Evolutionary conservation across 1,284 basidiomycete genomes (phyloP), one percentile per base, ranked within the genome.

Genomic region (Microbotryum saponariae): DNA sequence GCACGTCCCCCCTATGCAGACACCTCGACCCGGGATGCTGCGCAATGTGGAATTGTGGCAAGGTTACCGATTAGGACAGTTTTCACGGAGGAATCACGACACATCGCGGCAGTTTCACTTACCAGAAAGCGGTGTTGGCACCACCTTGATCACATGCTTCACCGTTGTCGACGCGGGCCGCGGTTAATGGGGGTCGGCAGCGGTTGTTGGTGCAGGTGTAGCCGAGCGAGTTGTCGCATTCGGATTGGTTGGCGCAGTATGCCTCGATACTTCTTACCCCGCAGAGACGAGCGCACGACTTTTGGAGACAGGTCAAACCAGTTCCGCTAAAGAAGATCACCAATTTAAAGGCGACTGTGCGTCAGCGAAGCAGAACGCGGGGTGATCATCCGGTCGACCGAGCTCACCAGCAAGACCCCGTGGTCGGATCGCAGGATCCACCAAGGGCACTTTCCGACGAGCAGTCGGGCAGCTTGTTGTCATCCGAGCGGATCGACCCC

Each of bases 41-140:
- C 6, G 20, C 3, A 21, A 18, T 7, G 10, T 33, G 44, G 16
- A 33, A 18, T 18, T 6, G 44, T 21, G 8, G 20, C 8, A 25
- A 33, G 10, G 7, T 16, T 18, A 23, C 20, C 21, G 12, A 27
- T 50, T 50, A 50, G 48, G 27, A 12, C 48, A 50, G 27, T 27
- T 6, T 31, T 31, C 31, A 31, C 48, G 10, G 27, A 50, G n/a
- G 51, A 16, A n/a, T 29, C 33, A 33, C 33, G 8, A 7, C 51
- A 27, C 21, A 33, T 53, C 9, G 9, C 12, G 2, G 51, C 51
- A 31, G 9, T 21, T 29, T 1, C 6, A 44, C 64, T 50, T 29
- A 68, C 66, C 66, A 68, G 56, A 68, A 68, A 16, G 51, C 51
- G 18, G 64, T 66, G 60, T 68, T 66, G n/a, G 48, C 64, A 0